phyloP scores from a whole-genome alignment of 768 basidiomycete genomes.

The Lactarius deliciosus region DNA sequence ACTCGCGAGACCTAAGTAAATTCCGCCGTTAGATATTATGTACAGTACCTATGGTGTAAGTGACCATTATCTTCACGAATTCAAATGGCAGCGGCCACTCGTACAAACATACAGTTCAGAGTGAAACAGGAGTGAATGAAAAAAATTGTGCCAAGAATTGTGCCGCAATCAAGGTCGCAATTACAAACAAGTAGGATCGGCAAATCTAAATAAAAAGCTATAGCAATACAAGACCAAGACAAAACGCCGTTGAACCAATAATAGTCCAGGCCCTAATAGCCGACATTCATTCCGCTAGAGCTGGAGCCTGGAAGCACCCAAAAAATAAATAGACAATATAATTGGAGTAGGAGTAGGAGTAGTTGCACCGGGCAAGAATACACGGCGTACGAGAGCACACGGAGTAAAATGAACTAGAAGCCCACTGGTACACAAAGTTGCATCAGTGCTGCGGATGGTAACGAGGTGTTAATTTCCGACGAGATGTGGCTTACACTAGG shows the following conservation, averaged over 20 bases:
- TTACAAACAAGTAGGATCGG: background rate
- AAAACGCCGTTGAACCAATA: conserved; percentile 13
- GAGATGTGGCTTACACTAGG: background rate
- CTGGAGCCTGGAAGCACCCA: conserved; percentile 8
- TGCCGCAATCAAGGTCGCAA: background rate
- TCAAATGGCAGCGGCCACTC: background rate
- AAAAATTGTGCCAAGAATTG: background rate
- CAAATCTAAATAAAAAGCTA: conserved; percentile 5
- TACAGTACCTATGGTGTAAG: background rate
- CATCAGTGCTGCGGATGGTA: background rate
- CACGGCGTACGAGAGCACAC: background rate
- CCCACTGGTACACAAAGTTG: background rate
- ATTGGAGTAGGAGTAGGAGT: background rate
- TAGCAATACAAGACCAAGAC: background rate
- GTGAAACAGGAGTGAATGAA: background rate
- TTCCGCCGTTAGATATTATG: background rate
- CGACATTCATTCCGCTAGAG: conserved; percentile 5
- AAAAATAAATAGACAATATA: background rate
- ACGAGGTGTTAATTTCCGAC: conserved; percentile 7
- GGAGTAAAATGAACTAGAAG: background rate
- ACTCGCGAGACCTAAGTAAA: background rate
- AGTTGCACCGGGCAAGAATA: background rate
- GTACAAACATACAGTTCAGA: background rate
- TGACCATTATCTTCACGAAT: background rate
- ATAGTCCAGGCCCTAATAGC: background rate